Base-by-base conservation (phyloP, 352 stramenopile genomes). In the Globisporangium nagaii region DNA sequence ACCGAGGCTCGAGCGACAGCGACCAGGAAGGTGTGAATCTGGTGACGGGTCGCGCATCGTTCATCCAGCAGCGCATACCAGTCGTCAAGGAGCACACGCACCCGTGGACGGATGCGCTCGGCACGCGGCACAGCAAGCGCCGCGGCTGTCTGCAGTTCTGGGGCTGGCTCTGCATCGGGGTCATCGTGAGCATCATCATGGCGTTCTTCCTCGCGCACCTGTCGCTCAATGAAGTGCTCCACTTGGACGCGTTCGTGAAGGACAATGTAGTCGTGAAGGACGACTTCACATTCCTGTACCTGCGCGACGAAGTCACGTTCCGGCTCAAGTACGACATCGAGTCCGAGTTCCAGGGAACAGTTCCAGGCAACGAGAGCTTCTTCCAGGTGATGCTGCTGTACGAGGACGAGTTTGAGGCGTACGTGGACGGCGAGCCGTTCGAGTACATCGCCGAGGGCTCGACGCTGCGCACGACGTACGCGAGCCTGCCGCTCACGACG, bases 1-100 rank as follows among this genome's bases (percentile, higher is more conserved):
- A 97, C 75, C 76, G 76, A 76, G 25, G 59, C 15, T 59, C 47
- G 11, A 70, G 95, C 52, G 58, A 98, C 75, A 71, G 81, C 70
- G 35, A 66, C 17, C 53, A 54, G 1, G 61, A 67, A 9, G 48
- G 67, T 0, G 58, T 73, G 0, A 55, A 53, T 1, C 42, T 64
- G 0, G 48, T 54, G 22, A 41, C 45, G 0, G 53, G 70, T 13
- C 63, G 65, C 5, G 28, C 42, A 7, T 73, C 73, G 9, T 76
- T 69, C 36, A 70, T 75, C 12, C 68, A 80, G n/a, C 66, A 74
- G 1, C 64, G 73, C 4, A 68, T 66, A 10, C 63, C 62, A 2
- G 57, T 67, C 10, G 28, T 84, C 12, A 27, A 51, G 17, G 73
- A 73, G 9, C 60, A 60, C 11, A 22, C 60, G 30, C 75, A 88